Evolutionary conservation across 2,329 filamentous ascomycete genomes (phyloP), one percentile per base, ranked within the genome.

Genomic region (Penicillium sp.): DNA sequence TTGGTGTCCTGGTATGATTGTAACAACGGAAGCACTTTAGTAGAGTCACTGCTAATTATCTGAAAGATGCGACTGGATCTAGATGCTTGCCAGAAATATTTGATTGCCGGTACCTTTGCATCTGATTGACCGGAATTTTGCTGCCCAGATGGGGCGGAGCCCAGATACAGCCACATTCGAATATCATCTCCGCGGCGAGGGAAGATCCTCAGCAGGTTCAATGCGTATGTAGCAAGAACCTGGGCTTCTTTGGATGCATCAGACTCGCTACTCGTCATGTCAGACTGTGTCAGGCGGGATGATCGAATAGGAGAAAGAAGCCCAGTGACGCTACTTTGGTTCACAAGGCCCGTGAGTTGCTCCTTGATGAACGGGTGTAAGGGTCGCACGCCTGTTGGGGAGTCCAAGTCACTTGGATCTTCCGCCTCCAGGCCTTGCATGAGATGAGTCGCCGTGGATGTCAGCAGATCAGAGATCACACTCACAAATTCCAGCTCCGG

Each of bases 131-230:
- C 67, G 27, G 72, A 59, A 9, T 62, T 59, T 58, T 76, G 63
- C 67, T 72, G 51, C 69, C 76, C 59, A 21, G 62, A 77, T 60
- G 62, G 69, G 4, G 90, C 80, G 44, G 89, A 86, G 0, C 92
- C 90, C 42, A 95, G 82, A 69, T 95, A 98, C 1, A 98, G 80
- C 78, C 92, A 93, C 91, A 98, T 96, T 23, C 93, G 88, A 59
- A 97, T 96, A 58, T 97, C 92, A 68, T 97, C 93, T 3, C 88
- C 88, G 58, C 86, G 84, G 7, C 82, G 79, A 9, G 93, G 92
- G 63, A 98, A 98, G 66, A 92, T 93, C 57, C 90, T 86, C 4
- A 98, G 79, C 3, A 99, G 78, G 0, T 91, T 93, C 39, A 98
- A 80, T 3, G 92, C 91, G 70, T 96, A 98, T 27, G 89, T 91